Percentiles rank a stretch among this genome's conserved stretches.
These are phyloP conservation scores for Hypoxylon subgilvum DNA, from an alignment of 495 filamentous ascomycete genomes.

Conservation along the genomic window DNA sequence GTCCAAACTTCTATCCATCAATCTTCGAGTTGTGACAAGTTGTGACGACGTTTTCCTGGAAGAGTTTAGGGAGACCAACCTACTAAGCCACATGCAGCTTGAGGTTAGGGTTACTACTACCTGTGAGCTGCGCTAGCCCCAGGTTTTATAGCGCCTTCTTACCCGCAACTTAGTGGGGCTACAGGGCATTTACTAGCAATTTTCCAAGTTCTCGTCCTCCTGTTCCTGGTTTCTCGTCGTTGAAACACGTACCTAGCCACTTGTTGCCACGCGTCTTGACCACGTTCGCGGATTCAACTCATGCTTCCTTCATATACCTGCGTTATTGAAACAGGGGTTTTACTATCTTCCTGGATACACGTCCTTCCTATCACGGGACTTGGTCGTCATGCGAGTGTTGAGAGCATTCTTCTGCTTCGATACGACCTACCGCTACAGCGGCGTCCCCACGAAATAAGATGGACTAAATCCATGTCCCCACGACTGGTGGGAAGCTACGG, in stretches of 20 bases:
- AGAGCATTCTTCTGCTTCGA: not conserved
- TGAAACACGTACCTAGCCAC: conserved; percentile 4
- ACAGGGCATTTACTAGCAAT: conserved; percentile 4
- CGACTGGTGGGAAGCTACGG: not conserved
- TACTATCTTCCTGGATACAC: not conserved
- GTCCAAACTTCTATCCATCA: too few species aligned
- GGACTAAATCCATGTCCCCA: not conserved
- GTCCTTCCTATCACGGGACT: conserved; percentile 7
- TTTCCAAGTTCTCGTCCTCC: conserved; percentile 14
- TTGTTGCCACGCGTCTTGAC: conserved; percentile 11
- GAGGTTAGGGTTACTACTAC: too few species aligned
- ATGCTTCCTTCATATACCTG: not conserved
- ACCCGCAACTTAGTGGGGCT: conserved; percentile 3
- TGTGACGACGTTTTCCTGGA: too few species aligned
- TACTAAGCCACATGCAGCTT: too few species aligned
- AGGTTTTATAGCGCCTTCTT: not conserved
- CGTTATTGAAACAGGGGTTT: not conserved
- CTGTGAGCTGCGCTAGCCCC: too few species aligned
- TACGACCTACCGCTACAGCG: conserved; percentile 6
- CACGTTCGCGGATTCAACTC: conserved; percentile 6
- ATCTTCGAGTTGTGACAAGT: too few species aligned
- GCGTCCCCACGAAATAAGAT: conserved; percentile 11
- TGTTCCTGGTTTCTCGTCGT: not conserved
- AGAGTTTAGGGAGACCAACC: too few species aligned
- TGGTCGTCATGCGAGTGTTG: conserved; percentile 8